Percentiles rank a stretch among this genome's conserved stretches.
Conservation (phyloP, 768 basidiomycete genomes). For the Leccinellum albellum region DNA sequence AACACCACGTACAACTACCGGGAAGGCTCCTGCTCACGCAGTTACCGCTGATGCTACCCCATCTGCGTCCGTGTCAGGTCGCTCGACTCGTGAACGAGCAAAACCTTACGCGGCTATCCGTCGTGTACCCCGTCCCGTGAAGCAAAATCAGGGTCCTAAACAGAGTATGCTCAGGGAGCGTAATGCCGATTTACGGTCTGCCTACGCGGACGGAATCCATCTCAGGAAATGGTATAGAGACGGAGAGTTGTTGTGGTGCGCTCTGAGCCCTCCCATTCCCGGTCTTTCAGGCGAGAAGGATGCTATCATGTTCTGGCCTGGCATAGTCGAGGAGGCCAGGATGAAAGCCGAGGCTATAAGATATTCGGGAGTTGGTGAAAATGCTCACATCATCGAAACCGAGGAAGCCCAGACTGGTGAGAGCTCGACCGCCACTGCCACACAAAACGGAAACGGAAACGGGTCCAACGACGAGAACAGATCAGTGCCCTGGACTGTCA, state of each 20-base stretch:
- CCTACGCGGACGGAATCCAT: slow-evolving; percentile 43
- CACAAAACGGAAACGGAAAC: slow-evolving; percentile 15
- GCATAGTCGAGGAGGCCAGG: slow-evolving; percentile 55
- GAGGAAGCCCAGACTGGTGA: slow-evolving; percentile 11
- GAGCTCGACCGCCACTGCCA: neutral
- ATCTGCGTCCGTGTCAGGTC: slow-evolving; percentile 6
- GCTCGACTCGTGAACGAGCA: slow-evolving; percentile 20
- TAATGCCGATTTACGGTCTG: slow-evolving; percentile 58
- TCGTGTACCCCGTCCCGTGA: slow-evolving; percentile 34
- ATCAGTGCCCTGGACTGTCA: slow-evolving; percentile 51
- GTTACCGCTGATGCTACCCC: slow-evolving; percentile 16
- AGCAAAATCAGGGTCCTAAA: slow-evolving; percentile 36
- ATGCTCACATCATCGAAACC: neutral
- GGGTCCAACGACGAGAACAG: slow-evolving; percentile 9
- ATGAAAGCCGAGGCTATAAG: slow-evolving; percentile 45
- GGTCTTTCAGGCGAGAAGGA: slow-evolving; percentile 37
- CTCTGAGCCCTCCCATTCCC: slow-evolving; percentile 48
- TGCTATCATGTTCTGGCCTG: slow-evolving; percentile 72
- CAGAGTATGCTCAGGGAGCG: slow-evolving; percentile 58
- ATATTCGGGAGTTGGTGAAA: slow-evolving; percentile 11
- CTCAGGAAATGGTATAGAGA: slow-evolving; percentile 61
- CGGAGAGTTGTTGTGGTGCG: slow-evolving; percentile 71
- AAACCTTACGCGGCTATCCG: slow-evolving; percentile 43
- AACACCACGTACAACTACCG: slow-evolving; percentile 11
- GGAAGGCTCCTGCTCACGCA: slow-evolving; percentile 1